Conservation (phyloP, 169 alveolate genomes). For the Miamiensis avidus region DNA sequence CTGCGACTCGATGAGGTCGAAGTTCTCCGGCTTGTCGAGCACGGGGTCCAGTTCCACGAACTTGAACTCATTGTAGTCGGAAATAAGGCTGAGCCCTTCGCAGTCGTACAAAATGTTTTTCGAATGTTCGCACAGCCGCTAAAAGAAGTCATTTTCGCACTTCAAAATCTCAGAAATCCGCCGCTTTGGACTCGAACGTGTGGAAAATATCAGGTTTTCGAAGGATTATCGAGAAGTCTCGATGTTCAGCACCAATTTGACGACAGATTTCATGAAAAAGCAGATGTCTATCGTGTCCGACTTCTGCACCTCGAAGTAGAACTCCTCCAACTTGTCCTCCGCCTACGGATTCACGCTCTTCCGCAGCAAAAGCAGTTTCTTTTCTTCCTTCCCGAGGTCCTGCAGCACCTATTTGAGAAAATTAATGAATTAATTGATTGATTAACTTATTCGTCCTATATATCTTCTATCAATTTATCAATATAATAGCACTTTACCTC, state of each 20-base stretch:
- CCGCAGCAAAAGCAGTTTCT: background rate
- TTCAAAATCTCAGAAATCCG: background rate
- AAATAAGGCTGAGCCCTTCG: background rate
- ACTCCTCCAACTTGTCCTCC: background rate
- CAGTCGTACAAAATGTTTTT: conserved; percentile 2
- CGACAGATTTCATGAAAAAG: background rate
- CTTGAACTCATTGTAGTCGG: conserved; percentile 4
- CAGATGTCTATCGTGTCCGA: background rate
- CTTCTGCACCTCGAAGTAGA: too few species aligned
- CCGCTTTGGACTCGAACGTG: background rate
- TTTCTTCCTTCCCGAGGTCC: background rate
- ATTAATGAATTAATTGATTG: too few species aligned
- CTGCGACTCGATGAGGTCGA: background rate
- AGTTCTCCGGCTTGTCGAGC: conserved; percentile 7
- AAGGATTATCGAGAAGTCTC: background rate
- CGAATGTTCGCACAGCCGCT: background rate
- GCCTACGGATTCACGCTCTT: background rate
- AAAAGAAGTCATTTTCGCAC: conserved; percentile 18
- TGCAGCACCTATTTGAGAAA: background rate
- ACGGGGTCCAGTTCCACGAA: conserved; percentile 3
- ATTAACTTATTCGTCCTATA: too few species aligned
- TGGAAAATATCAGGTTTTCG: background rate
- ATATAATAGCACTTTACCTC: background rate
- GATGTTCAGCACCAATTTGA: background rate
- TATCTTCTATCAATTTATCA: background rate